Evolutionary conservation across 441 rosid species (phyloP).

Genomic region (Aleurites moluccanus): DNA sequence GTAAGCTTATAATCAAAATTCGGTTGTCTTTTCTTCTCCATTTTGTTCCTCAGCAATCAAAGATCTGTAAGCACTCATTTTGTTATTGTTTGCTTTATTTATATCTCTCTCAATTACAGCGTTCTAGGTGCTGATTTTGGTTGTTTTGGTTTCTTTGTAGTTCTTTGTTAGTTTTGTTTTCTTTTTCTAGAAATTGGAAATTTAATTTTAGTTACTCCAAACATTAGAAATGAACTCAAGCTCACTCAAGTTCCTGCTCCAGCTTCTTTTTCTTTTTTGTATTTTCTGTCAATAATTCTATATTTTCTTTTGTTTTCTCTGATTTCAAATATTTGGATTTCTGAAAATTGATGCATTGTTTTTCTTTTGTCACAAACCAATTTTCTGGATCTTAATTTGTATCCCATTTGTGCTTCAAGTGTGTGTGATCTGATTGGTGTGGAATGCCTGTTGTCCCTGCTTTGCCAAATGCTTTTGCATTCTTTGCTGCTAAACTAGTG

Average conservation of each 20-base stretch:
- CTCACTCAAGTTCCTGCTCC: not conserved
- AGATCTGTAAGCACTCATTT: conserved; percentile 17
- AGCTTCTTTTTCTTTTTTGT: not conserved
- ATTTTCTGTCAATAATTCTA: not conserved
- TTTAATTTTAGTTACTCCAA: not conserved
- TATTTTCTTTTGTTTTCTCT: not conserved
- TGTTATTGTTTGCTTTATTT: not conserved
- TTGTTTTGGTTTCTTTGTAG: not conserved
- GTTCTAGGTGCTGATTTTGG: not conserved
- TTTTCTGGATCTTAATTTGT: not conserved
- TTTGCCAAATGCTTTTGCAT: not conserved
- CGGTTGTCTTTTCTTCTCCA: conserved; percentile 12
- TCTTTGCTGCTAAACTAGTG: not conserved
- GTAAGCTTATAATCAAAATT: not conserved
- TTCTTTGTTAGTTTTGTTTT: not conserved
- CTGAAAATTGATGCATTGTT: not conserved
- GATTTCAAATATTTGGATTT: not conserved
- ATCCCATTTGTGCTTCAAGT: not conserved
- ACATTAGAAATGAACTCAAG: conserved; percentile 5
- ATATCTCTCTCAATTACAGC: not conserved
- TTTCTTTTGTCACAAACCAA: not conserved
- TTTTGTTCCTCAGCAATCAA: conserved; percentile 24
- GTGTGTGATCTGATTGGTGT: not conserved
- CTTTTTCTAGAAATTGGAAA: not conserved
- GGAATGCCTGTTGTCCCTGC: not conserved